Base-by-base conservation (phyloP, 2,329 filamentous ascomycete genomes). In the Cryphonectria radicalis region DNA sequence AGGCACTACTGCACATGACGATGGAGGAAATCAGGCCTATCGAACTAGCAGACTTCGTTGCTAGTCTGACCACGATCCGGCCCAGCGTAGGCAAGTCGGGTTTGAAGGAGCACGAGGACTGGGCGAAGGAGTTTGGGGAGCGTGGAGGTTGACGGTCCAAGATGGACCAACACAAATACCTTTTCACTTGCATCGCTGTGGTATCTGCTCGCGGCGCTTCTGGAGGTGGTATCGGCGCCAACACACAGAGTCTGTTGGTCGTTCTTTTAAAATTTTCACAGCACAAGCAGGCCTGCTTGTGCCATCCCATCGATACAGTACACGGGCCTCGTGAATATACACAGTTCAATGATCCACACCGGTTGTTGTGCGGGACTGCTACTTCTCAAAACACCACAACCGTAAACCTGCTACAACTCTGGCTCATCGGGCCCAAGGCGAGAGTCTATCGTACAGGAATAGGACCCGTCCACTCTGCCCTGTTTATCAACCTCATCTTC, bases 1-100 rank as follows among this genome's bases (percentile, higher is more conserved):
- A 98, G 79, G 93, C 92, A 57, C 84, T 99, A 42, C 85, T 99
- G 46, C 91, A 93, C 75, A 98, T 97, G 86, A 93, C 92, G 0
- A 97, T 96, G 88, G 96, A 99, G 73, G 90, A 98, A 76, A 98
- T 99, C 75, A 88, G 95, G 17, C 91, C 95, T 0, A 98, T 99
- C 73, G 87, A 88, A 68, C 88, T 97, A 69, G 79, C 86, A 55
- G 96, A 99, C 79, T 99, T 99, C 76, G 84, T 93, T 77, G 90
- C 93, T 19, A 97, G 94, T 82, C 83, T 99, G 73, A 83, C 85
- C 57, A 97, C 91, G 22, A 98, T 99, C 74, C 87, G 95, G 63
- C 95, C 96, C 0, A 97, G 93, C 80, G 95, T 99, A 3, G 94
- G 93, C 78, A 92, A 91, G 78, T 86, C 93, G 68, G 94, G 96